A percentile compares a stretch with the other conserved stretches of the same genome.
Evolutionary conservation across 805 yeast species (phyloP).

Genomic region (Diddensiella transvaalensis): DNA sequence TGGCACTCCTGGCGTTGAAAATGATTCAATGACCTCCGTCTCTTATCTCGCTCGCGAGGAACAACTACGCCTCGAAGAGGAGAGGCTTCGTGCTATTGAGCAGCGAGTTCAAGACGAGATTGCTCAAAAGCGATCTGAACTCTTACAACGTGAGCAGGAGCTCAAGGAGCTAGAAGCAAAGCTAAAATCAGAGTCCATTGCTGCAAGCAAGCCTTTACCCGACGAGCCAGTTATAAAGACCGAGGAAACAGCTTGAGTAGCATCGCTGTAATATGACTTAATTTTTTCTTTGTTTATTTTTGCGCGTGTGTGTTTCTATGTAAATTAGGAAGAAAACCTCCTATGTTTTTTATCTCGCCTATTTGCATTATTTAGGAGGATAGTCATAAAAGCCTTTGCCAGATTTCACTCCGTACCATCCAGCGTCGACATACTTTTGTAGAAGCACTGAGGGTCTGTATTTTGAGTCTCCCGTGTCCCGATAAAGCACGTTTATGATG

Average conservation of each 20-base stretch:
- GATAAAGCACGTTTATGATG: slow-evolving; percentile 39
- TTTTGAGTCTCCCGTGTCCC: slow-evolving; percentile 40
- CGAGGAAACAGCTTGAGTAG: neutral
- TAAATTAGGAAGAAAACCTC: too few relatives aligned
- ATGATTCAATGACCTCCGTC: slow-evolving; percentile 32
- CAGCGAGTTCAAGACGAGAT: slow-evolving; percentile 86
- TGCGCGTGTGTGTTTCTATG: neutral
- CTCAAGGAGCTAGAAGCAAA: slow-evolving; percentile 68
- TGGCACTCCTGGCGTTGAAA: slow-evolving; percentile 14
- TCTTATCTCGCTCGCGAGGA: slow-evolving; percentile 72
- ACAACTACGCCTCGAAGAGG: slow-evolving; percentile 85
- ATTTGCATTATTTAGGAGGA: slow-evolving; percentile 2
- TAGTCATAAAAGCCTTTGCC: slow-evolving; percentile 43
- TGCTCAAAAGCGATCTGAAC: slow-evolving; percentile 73
- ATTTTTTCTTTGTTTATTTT: slow-evolving; percentile 6
- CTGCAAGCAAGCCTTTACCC: neutral
- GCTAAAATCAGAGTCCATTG: slow-evolving; percentile 14
- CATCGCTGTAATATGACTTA: neutral
- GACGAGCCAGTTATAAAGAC: neutral
- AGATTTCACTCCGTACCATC: slow-evolving; percentile 39
- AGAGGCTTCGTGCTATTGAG: slow-evolving; percentile 79
- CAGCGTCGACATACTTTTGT: slow-evolving; percentile 40
- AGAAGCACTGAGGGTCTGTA: slow-evolving; percentile 40
- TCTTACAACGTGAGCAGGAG: slow-evolving; percentile 80
- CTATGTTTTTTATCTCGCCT: too few relatives aligned